phyloP scores from a whole-genome alignment of 2,329 filamentous ascomycete genomes.

The Cladobotryum mycophilum region DNA sequence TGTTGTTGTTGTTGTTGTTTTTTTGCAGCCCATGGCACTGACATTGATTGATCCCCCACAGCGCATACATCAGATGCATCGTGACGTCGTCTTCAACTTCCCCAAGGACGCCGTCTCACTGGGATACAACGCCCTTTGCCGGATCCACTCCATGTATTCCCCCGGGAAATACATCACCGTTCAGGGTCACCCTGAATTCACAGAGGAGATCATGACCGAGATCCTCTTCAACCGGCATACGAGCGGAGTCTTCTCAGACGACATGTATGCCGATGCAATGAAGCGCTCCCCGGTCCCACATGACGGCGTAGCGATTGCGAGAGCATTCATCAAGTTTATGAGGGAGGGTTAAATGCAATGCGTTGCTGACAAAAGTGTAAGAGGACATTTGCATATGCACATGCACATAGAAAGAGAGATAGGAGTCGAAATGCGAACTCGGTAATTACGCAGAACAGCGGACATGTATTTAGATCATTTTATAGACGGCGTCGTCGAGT shows the following conservation, averaged over 20 bases:
- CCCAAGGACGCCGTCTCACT: conserved; percentile 35
- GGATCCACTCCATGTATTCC: conserved; percentile 38
- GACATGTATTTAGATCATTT: too few species aligned
- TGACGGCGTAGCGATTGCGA: conserved; percentile 71
- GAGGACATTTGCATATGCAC: too few species aligned
- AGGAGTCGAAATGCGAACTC: too few species aligned
- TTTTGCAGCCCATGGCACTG: background rate
- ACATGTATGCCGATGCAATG: conserved; percentile 62
- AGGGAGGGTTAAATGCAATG: conserved; percentile 50
- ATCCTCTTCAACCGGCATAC: conserved; percentile 48
- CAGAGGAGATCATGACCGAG: conserved; percentile 32
- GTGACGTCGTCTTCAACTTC: conserved; percentile 36
- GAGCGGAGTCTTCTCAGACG: conserved; percentile 63
- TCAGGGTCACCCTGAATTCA: conserved; percentile 45
- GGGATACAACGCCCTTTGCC: conserved; percentile 35
- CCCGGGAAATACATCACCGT: conserved; percentile 34
- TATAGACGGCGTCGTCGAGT: too few species aligned
- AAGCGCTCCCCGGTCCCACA: conserved; percentile 59
- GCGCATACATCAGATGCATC: conserved; percentile 43
- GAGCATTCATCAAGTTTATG: conserved; percentile 72
- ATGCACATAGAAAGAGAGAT: too few species aligned
- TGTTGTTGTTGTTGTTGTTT: too few species aligned
- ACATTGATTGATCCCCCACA: conserved; percentile 13
- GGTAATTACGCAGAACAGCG: too few species aligned
- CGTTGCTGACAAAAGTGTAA: too few species aligned